These are phyloP conservation scores for Globisporangium uncinulatum DNA, from an alignment of 352 stramenopile species.

Conservation along the genomic window DNA sequence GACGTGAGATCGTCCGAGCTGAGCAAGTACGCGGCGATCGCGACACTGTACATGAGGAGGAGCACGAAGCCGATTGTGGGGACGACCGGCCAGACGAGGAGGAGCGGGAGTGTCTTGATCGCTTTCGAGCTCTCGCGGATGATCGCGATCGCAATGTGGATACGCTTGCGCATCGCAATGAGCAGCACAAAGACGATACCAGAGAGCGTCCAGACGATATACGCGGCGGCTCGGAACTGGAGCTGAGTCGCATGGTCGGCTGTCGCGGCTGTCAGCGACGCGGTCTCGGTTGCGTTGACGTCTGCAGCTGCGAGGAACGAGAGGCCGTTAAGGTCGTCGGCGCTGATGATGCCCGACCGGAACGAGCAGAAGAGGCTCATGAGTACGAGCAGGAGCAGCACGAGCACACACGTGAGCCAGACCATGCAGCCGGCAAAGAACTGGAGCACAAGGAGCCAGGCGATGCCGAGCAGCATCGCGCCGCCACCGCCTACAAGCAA, in stretches of 20 bases:
- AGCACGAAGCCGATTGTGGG: conserved; percentile 46
- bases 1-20: conserved; percentile 47
- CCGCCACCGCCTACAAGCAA: conserved; percentile 47
- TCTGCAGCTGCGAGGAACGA: conserved; percentile 37
- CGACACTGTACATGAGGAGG: conserved; percentile 53
- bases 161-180: conserved; percentile 60
- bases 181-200: conserved; percentile 46
- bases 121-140: conserved; percentile 64
- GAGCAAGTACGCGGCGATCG: conserved; percentile 47
- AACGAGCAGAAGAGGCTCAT: conserved; percentile 77
- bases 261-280: conserved; percentile 13
- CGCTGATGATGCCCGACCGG: conserved; percentile 51
- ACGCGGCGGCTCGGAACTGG: conserved; percentile 63
- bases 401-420: conserved; percentile 70
- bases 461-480: conserved; percentile 44
- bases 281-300: conserved; percentile 9
- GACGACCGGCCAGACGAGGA: conserved; percentile 57
- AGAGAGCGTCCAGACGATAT: conserved; percentile 50
- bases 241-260: conserved; percentile 31
- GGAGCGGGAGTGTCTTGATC: conserved; percentile 49
- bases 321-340: conserved; percentile 25
- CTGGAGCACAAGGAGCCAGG: conserved; percentile 75
- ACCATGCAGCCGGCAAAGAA: conserved; percentile 73
- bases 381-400: conserved; percentile 55
- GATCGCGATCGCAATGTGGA: conserved; percentile 64